Evolutionary conservation across 2,329 filamentous ascomycete species (phyloP).

Genomic region (Colletotrichum chrysophilum): DNA sequence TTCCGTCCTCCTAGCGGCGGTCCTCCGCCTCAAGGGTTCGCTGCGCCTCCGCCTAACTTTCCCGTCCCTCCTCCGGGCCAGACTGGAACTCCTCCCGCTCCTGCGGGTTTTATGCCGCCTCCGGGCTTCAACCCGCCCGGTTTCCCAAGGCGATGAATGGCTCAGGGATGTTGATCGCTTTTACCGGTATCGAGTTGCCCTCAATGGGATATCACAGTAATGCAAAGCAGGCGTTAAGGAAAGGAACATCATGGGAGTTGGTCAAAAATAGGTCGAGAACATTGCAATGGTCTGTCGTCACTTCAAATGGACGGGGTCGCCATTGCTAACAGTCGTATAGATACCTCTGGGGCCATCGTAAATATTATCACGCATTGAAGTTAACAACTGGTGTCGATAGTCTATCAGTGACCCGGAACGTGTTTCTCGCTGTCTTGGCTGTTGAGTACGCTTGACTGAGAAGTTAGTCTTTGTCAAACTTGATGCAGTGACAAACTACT

Average conservation of each 20-base stretch:
- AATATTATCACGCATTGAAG: not conserved
- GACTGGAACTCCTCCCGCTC: slow-evolving; percentile 32
- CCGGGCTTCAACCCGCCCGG: slow-evolving; percentile 42
- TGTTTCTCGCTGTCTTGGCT: not conserved
- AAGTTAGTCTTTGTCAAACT: not conserved
- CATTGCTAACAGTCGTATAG: slow-evolving; percentile 12
- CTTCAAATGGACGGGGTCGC: slow-evolving; percentile 2
- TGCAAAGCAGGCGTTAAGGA: slow-evolving; percentile 6
- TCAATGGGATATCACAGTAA: not conserved
- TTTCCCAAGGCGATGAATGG: slow-evolving; percentile 34
- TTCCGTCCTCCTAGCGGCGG: slow-evolving; percentile 39
- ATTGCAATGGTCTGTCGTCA: slow-evolving; percentile 21
- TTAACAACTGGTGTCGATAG: not conserved
- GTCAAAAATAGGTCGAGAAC: not conserved
- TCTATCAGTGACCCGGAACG: not conserved
- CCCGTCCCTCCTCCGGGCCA: slow-evolving; percentile 44
- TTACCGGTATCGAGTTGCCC: not conserved
- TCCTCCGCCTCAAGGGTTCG: slow-evolving; percentile 43
- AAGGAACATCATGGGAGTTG: not conserved
- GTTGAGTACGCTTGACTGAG: not conserved
- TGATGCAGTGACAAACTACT: not conserved
- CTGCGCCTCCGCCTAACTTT: slow-evolving; percentile 44
- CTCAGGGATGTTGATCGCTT: not conserved
- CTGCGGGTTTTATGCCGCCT: slow-evolving; percentile 50
- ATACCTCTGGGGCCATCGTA: not conserved